Evolutionary conservation across 257 asterid species (phyloP), one percentile per base, ranked within the genome.

Genomic region (Ocimum tenuiflorum): DNA sequence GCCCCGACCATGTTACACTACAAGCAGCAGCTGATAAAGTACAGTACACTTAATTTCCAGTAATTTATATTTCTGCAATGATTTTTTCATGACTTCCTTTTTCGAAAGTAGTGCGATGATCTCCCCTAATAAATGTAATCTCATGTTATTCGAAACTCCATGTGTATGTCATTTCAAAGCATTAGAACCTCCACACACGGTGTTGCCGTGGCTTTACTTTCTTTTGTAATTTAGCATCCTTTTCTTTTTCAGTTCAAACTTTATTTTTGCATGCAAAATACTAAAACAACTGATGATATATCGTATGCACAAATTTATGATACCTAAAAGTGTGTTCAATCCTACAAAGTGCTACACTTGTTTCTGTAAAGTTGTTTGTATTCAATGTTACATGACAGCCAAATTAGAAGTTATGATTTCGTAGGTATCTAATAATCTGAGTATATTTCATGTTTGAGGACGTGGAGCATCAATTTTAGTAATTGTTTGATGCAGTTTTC

Each of bases 11-110:
- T 78, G 84, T 85, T 65, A 85, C 91, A 1, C 73, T 85, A 73
- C 91, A 85, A 76, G 92, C 92, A 39, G 92, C 92, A 27, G 87
- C 92, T 46, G 92, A 85, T 75, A 85, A 83, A 79, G 90, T 84
- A 77, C 35, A 27, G 70, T 51, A 60, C 55, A 66, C 60, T 60
- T 60, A 18, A 33, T 19, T 33, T 42, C n/a, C 74, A 71, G 63
- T 60, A 27, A 49, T 61, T 46, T 58, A 41, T 49, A 41, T 67
- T 49, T 68, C 41, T 42, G 17, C 38, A 8, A 35, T 48, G 63
- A 29, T 17, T 7, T 10, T 24, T 35, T 35, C 4, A 27, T 56
- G 14, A 39, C 62, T 29, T 60, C 14, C 67, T 35, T 58, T 43
- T 36, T 53, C 39, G 43, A n/a, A 38, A 45, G 9, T 74, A 0